Evolutionary conservation across 306 rosid genomes (phyloP).

Genomic region (Lupinus albus): DNA sequence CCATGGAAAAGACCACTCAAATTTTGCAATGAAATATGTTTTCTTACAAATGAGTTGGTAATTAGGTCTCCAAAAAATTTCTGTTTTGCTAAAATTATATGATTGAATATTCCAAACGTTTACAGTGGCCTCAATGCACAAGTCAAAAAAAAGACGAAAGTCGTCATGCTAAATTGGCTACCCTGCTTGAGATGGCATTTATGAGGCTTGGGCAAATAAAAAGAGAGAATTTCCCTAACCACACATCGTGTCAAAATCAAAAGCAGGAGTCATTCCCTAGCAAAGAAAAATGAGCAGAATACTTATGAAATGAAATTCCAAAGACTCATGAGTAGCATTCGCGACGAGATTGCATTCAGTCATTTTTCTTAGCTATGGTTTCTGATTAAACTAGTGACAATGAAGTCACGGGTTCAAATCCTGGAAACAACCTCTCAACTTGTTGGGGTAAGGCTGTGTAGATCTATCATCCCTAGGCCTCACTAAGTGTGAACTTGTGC

Average conservation of each 20-base stretch:
- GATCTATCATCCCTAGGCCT: too few species aligned
- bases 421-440: too few species aligned
- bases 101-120: background rate
- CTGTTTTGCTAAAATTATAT: background rate
- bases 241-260: background rate
- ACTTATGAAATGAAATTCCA: background rate
- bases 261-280: slow-evolving; percentile 15
- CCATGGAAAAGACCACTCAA: background rate
- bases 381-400: slow-evolving; percentile 20
- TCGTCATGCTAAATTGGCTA: background rate
- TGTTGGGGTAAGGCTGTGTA: too few species aligned
- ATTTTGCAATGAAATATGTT: background rate
- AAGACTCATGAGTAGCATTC: slow-evolving; percentile 15
- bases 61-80: background rate
- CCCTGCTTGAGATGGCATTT: background rate
- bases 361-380: slow-evolving; percentile 12
- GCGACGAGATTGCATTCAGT: slow-evolving; percentile 5
- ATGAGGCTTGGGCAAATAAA: background rate
- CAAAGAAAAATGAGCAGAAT: slow-evolving; percentile 1
- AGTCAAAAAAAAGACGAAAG: slow-evolving; percentile 6
- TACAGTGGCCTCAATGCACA: background rate
- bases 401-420: too few species aligned
- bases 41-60: background rate
- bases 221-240: background rate
- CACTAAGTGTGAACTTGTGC: too few species aligned